A percentile compares a stretch with the other conserved stretches of the same genome.
Evolutionary conservation across 2,329 filamentous ascomycete genomes (phyloP).

Genomic region (Aspergillus spinulosporus): DNA sequence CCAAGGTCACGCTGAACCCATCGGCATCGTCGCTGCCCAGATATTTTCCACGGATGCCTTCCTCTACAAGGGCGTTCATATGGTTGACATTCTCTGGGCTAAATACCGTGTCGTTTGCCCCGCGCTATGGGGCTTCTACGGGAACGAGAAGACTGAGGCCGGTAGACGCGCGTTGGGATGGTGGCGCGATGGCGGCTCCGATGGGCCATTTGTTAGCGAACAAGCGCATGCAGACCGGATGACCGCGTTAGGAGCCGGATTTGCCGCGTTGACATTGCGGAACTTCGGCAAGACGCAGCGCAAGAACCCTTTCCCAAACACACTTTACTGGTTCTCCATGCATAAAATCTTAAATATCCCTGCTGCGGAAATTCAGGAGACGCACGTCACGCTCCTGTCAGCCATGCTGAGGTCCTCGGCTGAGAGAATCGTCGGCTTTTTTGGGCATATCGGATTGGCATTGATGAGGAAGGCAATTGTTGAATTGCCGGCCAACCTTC

Average conservation of each 20-base stretch:
- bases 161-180: slow-evolving; percentile 73
- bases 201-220: slow-evolving; percentile 62
- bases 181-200: slow-evolving; percentile 57
- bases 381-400: slow-evolving; percentile 69
- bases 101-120: slow-evolving; percentile 82
- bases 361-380: slow-evolving; percentile 65
- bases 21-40: slow-evolving; percentile 74
- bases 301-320: slow-evolving; percentile 73
- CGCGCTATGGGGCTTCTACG: slow-evolving; percentile 79
- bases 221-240: slow-evolving; percentile 79
- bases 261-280: slow-evolving; percentile 76
- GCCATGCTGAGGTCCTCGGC: slow-evolving; percentile 73
- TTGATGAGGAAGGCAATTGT: slow-evolving; percentile 69
- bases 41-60: slow-evolving; percentile 71
- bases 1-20: slow-evolving; percentile 68
- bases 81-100: slow-evolving; percentile 82
- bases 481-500: slow-evolving; percentile 62
- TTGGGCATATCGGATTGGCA: slow-evolving; percentile 72
- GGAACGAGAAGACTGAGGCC: slow-evolving; percentile 68
- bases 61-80: slow-evolving; percentile 64
- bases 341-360: slow-evolving; percentile 76
- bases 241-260: slow-evolving; percentile 80
- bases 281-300: slow-evolving; percentile 72
- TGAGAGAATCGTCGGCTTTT: slow-evolving; percentile 75
- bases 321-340: slow-evolving; percentile 79